Conservation (phyloP, 2,329 filamentous ascomycete genomes). For the Xylaria sp. region DNA sequence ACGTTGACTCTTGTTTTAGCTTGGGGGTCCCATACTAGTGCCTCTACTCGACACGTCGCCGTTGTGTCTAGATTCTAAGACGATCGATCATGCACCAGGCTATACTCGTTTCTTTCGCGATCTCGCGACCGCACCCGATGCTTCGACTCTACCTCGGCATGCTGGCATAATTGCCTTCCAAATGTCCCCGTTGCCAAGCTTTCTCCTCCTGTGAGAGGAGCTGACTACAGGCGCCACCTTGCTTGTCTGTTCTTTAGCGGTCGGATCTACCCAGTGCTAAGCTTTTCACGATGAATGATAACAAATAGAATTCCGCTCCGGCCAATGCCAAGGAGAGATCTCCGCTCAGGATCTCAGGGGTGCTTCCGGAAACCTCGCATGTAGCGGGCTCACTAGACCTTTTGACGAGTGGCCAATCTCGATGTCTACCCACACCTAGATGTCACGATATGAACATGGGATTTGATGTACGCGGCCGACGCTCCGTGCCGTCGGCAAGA, state of each 20-base stretch:
- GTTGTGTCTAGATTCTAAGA: constrained; percentile 7
- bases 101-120: constrained; percentile 11
- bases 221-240: neutral
- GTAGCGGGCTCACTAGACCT: constrained; percentile 13
- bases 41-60: neutral
- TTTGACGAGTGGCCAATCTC: constrained; percentile 14
- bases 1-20: neutral
- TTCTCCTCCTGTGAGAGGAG: neutral
- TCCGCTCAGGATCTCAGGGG: constrained; percentile 22
- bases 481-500: constrained; percentile 26
- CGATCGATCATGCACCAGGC: constrained; percentile 3
- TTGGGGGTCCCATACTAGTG: constrained; percentile 3
- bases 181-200: constrained; percentile 4
- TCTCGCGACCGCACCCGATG: constrained; percentile 10
- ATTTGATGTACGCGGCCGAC: constrained; percentile 17
- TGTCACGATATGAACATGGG: constrained; percentile 9
- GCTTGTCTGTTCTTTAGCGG: neutral
- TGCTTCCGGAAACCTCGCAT: constrained; percentile 12
- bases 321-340: constrained; percentile 24
- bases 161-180: neutral
- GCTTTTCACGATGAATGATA: neutral
- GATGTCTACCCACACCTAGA: constrained; percentile 1
- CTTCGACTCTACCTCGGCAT: neutral
- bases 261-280: constrained; percentile 5
- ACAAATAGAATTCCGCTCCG: constrained; percentile 20